phyloP scores from a whole-genome alignment of 768 basidiomycete genomes.

The Chlorophyllum brunneum region DNA sequence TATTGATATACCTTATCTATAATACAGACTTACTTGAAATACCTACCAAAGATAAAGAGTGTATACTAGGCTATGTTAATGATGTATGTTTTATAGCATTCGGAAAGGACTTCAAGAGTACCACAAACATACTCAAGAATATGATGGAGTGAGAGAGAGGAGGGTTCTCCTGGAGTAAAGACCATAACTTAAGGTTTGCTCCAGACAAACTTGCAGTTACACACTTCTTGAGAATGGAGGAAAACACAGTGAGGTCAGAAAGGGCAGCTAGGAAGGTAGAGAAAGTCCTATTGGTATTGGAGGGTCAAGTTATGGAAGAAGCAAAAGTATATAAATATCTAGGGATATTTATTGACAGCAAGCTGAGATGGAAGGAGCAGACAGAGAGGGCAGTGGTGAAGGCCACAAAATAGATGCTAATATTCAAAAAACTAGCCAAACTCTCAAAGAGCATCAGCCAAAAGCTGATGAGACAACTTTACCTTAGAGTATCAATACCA shows the following conservation, averaged over 20 bases:
- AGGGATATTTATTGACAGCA: constrained; percentile 22
- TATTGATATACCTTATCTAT: constrained; percentile 25
- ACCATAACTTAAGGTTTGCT: constrained; percentile 28
- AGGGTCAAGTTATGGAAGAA: constrained; percentile 12
- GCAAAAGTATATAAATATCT: constrained; percentile 22
- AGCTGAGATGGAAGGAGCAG: constrained; percentile 17
- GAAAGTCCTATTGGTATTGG: constrained; percentile 6
- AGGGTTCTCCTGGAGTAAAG: constrained; percentile 21
- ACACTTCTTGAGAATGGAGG: constrained; percentile 18
- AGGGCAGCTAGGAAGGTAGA: neutral
- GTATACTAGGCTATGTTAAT: constrained; percentile 26
- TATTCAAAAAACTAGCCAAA: constrained; percentile 15
- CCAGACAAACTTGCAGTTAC: constrained; percentile 26
- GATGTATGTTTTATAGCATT: constrained; percentile 23
- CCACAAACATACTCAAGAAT: constrained; percentile 16
- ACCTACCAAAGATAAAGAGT: constrained; percentile 8
- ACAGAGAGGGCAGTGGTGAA: constrained; percentile 7
- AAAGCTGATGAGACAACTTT: constrained; percentile 20
- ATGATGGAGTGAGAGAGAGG: constrained; percentile 25
- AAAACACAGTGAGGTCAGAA: neutral
- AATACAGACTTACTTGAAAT: constrained; percentile 20
- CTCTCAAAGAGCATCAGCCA: constrained; percentile 14
- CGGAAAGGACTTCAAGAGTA: constrained; percentile 19
- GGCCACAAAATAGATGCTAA: constrained; percentile 14
- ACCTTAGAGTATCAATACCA: constrained; percentile 20